Evolutionary conservation across 164 flowering plant genomes (phyloP), one percentile per base, ranked within the genome.

Genomic region (Vitis cinerea): DNA sequence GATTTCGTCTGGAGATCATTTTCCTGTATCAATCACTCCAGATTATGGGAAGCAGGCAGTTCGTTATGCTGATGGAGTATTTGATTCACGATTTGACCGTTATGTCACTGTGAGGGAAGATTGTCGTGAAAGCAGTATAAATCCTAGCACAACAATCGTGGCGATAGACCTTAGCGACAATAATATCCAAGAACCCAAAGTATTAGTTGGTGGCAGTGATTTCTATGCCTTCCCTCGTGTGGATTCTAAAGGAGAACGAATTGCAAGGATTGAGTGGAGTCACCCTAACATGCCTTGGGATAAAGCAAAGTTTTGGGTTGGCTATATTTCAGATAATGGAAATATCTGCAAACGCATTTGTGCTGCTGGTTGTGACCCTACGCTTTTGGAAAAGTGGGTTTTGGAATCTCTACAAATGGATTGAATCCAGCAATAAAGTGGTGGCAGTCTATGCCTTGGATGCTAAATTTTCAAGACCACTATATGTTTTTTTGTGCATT

Each of bases 211-310:
- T 81, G 99, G 99, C 64, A 93, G 69, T 72, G 97, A 95, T 77
- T 95, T 95, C 87, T 91, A 93, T 81, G 97, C 99, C 47, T 95
- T 89, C 76, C 98, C 99, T 13, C 94, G 97, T 27, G 5, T 93
- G 61, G 97, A 93, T 50, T 77, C 82, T 56, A 80, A 76, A 72
- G 94, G 95, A 72, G 83, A 88, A 77, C 77, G 85, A 49, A 58
- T 95, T 2, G 95, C 99, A 67, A 93, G 98, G 99, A 86, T 95
- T 66, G 86, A 93, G 62, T 95, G 98, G 99, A 30, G 82, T 62
- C 99, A 95, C 68, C 99, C 98, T 49, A 89, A 93, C 83, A 91
- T 95, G 99, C 99, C 92, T 30, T 95, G 99, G 99, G 99, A 95
- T 79, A 87, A 78, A 83, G 74, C 99, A 63, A 89, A 93, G 72